A percentile compares a stretch with the other conserved stretches of the same genome.
Conservation (phyloP, 768 basidiomycete species). For the Amanita subjunquillea region DNA sequence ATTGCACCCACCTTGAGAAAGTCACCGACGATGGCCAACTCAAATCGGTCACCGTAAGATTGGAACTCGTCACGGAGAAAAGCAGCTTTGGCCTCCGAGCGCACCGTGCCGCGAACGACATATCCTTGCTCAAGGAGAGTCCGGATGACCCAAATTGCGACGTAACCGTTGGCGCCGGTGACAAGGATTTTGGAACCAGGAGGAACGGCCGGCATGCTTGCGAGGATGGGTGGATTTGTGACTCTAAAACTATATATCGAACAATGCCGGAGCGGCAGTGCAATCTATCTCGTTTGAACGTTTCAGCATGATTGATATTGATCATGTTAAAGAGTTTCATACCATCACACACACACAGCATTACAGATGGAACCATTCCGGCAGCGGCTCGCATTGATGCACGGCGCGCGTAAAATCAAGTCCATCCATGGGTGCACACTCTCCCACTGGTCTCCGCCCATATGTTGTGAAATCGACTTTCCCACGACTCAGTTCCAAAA, state of each 20-base stretch:
- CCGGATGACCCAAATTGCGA: constrained; percentile 48
- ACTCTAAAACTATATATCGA: background rate
- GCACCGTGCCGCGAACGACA: constrained; percentile 55
- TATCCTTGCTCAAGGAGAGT: constrained; percentile 52
- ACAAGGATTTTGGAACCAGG: constrained; percentile 27
- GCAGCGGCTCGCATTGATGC: too few species aligned
- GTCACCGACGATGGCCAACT: constrained; percentile 62
- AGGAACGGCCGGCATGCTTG: constrained; percentile 18
- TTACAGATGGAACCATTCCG: too few species aligned
- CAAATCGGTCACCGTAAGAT: constrained; percentile 44
- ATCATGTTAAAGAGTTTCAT: too few species aligned
- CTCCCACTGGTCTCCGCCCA: too few species aligned
- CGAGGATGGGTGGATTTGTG: too few species aligned
- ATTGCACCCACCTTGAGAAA: constrained; percentile 28
- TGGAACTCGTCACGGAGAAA: constrained; percentile 46
- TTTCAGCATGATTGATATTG: too few species aligned
- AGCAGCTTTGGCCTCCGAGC: constrained; percentile 46
- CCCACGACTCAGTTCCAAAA: background rate
- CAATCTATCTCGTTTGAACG: too few species aligned
- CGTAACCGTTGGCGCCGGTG: constrained; percentile 25
- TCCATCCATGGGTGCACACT: too few species aligned
- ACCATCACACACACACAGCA: too few species aligned
- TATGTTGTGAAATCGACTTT: too few species aligned
- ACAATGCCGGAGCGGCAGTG: too few species aligned
- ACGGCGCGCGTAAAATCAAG: too few species aligned